These are phyloP conservation scores for Paecilomyces sp. DNA, from an alignment of 2,329 filamentous ascomycete species.

Conservation along the genomic window DNA sequence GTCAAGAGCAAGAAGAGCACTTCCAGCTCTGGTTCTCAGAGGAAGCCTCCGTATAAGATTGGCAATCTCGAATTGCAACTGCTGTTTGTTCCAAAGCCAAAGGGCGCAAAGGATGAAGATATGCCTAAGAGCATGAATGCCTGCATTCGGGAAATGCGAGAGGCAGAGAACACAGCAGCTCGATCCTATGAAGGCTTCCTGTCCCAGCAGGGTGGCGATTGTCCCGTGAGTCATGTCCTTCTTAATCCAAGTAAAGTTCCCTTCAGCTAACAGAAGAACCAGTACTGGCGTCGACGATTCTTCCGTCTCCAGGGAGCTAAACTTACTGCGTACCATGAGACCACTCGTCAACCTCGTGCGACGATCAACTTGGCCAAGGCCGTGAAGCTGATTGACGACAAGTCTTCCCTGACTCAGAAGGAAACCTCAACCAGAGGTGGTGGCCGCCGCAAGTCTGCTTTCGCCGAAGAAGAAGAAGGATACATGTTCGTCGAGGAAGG, in stretches of 20 bases:
- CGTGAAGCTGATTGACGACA: slow-evolving; percentile 87
- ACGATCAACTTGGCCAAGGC: slow-evolving; percentile 96
- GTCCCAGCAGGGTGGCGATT: slow-evolving; percentile 96
- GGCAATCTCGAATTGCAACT: slow-evolving; percentile 92
- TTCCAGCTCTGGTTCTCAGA: slow-evolving; percentile 50
- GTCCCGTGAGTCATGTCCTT: slow-evolving; percentile 64
- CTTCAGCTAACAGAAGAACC: slow-evolving; percentile 30
- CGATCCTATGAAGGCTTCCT: slow-evolving; percentile 81
- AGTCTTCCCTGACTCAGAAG: slow-evolving; percentile 72
- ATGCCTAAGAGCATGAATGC: slow-evolving; percentile 99
- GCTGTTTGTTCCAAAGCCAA: slow-evolving; percentile 88
- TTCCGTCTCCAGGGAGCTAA: slow-evolving; percentile 90
- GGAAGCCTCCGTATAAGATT: slow-evolving; percentile 86
- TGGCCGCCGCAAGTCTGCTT: slow-evolving; percentile 82
- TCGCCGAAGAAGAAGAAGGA: slow-evolving; percentile 95
- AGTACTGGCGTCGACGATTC: slow-evolving; percentile 97
- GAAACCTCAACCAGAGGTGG: slow-evolving; percentile 71
- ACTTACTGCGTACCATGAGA: slow-evolving; percentile 91
- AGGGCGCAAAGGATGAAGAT: slow-evolving; percentile 78
- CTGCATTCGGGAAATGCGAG: slow-evolving; percentile 86
- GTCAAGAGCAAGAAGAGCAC: slow-evolving; percentile 88
- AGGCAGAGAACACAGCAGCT: slow-evolving; percentile 72
- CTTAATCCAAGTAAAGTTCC: neutral
- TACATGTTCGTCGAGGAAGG: slow-evolving; percentile 99
- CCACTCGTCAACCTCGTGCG: slow-evolving; percentile 87